Conservation (phyloP, 2,329 filamentous ascomycete genomes). For the Fusarium coicis region DNA sequence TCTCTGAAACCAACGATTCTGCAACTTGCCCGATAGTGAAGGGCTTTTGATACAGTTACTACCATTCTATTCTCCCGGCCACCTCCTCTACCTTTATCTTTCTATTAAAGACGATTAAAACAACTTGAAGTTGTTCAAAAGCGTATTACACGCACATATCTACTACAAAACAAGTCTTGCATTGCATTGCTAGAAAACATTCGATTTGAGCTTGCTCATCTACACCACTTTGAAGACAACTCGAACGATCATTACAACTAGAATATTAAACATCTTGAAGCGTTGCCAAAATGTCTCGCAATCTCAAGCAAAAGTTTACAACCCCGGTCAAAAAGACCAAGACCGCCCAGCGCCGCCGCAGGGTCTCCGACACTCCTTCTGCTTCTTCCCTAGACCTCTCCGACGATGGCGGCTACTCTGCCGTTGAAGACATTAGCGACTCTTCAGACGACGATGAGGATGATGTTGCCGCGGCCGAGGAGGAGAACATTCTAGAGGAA, state of each 20-base stretch:
- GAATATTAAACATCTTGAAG: background rate
- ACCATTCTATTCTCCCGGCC: slow-evolving; percentile 1
- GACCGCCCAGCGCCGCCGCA: slow-evolving; percentile 56
- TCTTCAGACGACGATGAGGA: slow-evolving; percentile 82
- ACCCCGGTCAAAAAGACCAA: slow-evolving; percentile 58
- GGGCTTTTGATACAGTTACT: slow-evolving; percentile 38
- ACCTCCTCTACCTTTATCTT: background rate
- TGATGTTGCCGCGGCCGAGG: slow-evolving; percentile 81
- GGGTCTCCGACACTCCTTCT: slow-evolving; percentile 60
- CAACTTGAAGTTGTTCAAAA: slow-evolving; percentile 6
- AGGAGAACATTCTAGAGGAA: slow-evolving; percentile 73
- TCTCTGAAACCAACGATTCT: slow-evolving; percentile 51
- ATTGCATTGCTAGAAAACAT: background rate
- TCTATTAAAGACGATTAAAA: slow-evolving; percentile 1
- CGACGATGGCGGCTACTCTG: slow-evolving; percentile 79
- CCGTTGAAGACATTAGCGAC: slow-evolving; percentile 82
- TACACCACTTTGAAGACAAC: background rate
- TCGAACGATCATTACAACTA: background rate
- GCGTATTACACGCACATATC: background rate
- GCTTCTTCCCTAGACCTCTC: slow-evolving; percentile 69
- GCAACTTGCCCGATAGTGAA: slow-evolving; percentile 46
- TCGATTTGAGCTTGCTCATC: slow-evolving; percentile 1
- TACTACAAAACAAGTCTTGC: background rate
- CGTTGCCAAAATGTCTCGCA: slow-evolving; percentile 60
- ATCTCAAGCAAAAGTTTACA: slow-evolving; percentile 60